Base-by-base conservation (phyloP, 495 filamentous ascomycete species). In the Penicillium tannophilum region DNA sequence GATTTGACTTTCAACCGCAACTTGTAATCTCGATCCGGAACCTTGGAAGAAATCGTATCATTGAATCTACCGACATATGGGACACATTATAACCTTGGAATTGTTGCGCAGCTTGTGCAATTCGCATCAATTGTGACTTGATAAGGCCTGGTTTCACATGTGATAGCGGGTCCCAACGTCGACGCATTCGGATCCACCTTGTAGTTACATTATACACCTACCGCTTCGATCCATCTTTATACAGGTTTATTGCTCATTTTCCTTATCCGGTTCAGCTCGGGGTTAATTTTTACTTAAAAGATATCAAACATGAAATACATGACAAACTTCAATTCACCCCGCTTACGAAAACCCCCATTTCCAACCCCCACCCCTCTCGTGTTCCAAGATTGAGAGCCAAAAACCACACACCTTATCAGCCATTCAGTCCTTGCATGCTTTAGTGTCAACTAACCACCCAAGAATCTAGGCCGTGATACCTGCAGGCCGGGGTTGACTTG, bases 121-220 rank as follows among this genome's bases (percentile, higher is more conserved):
- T 30, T 44, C 9, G 20, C 52, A 23, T 42, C 28, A 52, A 39
- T 52, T 31, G 17, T 3, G 33, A 53, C 23, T 53, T 65, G 63
- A 68, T 68, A 65, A 68, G 57, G 36, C 31, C 30, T 23, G 24
- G 35, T 60, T 54, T 62, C 54, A 65, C 73, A 76, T 76, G 73
- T 76, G 73, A 76, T 71, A 69, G 73, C 62, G 73, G 73, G 72
- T 76, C 73, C 62, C n/a, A 59, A 55, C 56, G 54, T 65, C 54
- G 62, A 60, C 59, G 55, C 63, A 63, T 67, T 58, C 52, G 52
- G 39, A 49, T 61, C 58, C 33, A 41, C 44, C 55, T 28, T 24
- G 46, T 49, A 30, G 45, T 47, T 47, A 14, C 45, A 28, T 28
- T 28, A 2, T 28, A 28, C 28, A 28, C 28, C 28, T 28, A 28